Evolutionary conservation across 768 basidiomycete species (phyloP).

Genomic region (Leccinum arenicola): DNA sequence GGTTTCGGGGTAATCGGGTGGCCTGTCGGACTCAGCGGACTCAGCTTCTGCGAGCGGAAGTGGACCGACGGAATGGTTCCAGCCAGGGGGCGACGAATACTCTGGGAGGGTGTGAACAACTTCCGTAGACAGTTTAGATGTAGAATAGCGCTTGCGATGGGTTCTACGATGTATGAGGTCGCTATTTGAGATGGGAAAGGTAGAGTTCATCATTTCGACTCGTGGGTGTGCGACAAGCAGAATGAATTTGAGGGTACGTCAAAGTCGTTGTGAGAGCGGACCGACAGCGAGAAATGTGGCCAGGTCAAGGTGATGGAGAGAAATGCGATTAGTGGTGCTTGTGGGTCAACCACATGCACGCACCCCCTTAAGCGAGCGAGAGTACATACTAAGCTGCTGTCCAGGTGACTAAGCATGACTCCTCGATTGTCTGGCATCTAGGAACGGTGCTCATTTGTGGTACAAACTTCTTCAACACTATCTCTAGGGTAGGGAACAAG

Average conservation of each 20-base stretch:
- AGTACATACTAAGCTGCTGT: not conserved
- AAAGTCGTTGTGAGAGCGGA: conserved; percentile 12
- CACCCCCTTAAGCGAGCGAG: not conserved
- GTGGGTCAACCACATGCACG: conserved; percentile 1
- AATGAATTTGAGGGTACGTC: conserved; percentile 4
- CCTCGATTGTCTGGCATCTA: too few relatives aligned
- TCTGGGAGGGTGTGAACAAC: conserved; percentile 63
- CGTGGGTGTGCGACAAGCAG: not conserved
- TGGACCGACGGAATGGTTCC: conserved; percentile 14
- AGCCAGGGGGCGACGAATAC: conserved; percentile 46
- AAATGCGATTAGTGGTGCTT: not conserved
- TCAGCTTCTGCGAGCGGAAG: conserved; percentile 30
- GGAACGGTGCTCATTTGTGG: not conserved
- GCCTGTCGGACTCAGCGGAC: conserved; percentile 56
- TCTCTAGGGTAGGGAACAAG: not conserved
- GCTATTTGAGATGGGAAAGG: conserved; percentile 9
- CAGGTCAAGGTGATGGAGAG: conserved; percentile 10
- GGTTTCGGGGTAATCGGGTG: conserved; percentile 76
- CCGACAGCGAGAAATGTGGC: conserved; percentile 2
- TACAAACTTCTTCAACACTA: not conserved
- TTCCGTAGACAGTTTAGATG: conserved; percentile 61
- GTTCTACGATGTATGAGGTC: conserved; percentile 29
- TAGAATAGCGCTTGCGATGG: conserved; percentile 58
- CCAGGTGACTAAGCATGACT: conserved; percentile 25
- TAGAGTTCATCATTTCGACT: conserved; percentile 18